Percentiles rank a stretch among this genome's conserved stretches.
These are phyloP conservation scores for Phytophthora constricta DNA, from an alignment of 352 stramenopile species.

Conservation along the genomic window DNA sequence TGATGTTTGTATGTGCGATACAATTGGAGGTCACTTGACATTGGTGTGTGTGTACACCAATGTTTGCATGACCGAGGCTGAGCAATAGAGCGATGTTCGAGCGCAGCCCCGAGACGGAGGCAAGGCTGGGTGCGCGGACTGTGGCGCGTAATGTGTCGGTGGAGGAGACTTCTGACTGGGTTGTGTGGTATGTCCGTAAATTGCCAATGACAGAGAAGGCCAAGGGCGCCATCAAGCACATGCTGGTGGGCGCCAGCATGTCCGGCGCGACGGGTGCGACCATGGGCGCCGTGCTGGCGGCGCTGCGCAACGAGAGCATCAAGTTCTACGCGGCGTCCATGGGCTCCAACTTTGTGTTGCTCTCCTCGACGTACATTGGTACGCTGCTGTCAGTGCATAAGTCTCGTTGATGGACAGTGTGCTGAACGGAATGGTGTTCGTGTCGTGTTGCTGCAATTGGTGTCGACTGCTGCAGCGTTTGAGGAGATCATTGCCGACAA, in stretches of 20 bases:
- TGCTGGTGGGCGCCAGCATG: slow-evolving; percentile 69
- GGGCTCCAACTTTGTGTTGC: slow-evolving; percentile 85
- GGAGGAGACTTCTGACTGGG: neutral
- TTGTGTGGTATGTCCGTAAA: neutral
- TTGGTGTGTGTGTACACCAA: too few species aligned
- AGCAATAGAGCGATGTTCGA: too few species aligned
- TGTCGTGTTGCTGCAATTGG: too few species aligned
- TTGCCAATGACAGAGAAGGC: slow-evolving; percentile 52
- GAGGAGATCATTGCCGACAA: slow-evolving; percentile 84
- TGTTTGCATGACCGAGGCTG: too few species aligned
- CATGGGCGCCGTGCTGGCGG: slow-evolving; percentile 65
- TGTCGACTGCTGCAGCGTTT: slow-evolving; percentile 46
- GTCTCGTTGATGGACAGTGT: too few species aligned
- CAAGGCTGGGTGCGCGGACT: slow-evolving; percentile 25
- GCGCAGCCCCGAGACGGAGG: slow-evolving; percentile 34
- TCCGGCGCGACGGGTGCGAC: slow-evolving; percentile 58
- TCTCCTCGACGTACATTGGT: slow-evolving; percentile 89
- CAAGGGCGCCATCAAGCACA: slow-evolving; percentile 70
- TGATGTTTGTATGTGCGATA: too few species aligned
- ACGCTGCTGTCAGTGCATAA: too few species aligned
- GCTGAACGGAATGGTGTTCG: too few species aligned
- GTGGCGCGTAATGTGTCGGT: neutral
- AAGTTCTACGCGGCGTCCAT: slow-evolving; percentile 86
- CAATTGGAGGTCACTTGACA: neutral
- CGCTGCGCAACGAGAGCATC: slow-evolving; percentile 77